Evolutionary conservation across 179 eudicot species (phyloP), one percentile per base, ranked within the genome.

Genomic region (Beta corolliflora): DNA sequence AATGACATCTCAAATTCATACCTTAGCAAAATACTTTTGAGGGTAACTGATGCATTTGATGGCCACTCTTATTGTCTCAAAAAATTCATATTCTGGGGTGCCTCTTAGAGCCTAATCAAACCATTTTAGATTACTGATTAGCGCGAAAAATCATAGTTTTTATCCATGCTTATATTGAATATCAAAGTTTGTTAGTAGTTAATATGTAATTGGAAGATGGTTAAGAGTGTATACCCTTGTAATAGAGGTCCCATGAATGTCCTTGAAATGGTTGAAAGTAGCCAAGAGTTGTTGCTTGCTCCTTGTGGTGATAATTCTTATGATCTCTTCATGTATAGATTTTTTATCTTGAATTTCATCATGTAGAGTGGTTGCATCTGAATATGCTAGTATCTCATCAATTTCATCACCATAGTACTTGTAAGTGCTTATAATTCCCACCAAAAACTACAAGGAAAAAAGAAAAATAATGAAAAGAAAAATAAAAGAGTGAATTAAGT

Each of bases 21-120:
- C 89, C 97, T 94, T 94, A 44, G 89, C 93, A 25, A 82, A 93
- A 92, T 93, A 95, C 81, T 88, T 93, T 53, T 75, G 83, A n/a
- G 93, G 95, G 81, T 88, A 78, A 36, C 53, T 83, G 31, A 90
- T 83, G 93, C 95, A 89, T 66, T 84, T 83, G 83, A 92, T 88
- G 45, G 93, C 81, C 19, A 84, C 84, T 54, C 88, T 89, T 25
- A 95, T 21, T 50, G 90, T 84, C 53, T 84, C 68, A 91, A 81
- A 82, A 90, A 95, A 53, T 91, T n/a, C 83, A 56, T 84, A 46
- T 48, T 67, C 82, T 41, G 87, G 70, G 18, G 82, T 89, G 7
- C 83, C 87, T 72, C 78, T 84, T 85, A 93, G 78, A 78, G 88
- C 87, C 97, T 93, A 88, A 53, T 41, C 3, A 56, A n/a, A 81